Evolutionary conservation across 2,329 filamentous ascomycete genomes (phyloP).

Genomic region (Ophiocordyceps polyrhachis-furcata): DNA sequence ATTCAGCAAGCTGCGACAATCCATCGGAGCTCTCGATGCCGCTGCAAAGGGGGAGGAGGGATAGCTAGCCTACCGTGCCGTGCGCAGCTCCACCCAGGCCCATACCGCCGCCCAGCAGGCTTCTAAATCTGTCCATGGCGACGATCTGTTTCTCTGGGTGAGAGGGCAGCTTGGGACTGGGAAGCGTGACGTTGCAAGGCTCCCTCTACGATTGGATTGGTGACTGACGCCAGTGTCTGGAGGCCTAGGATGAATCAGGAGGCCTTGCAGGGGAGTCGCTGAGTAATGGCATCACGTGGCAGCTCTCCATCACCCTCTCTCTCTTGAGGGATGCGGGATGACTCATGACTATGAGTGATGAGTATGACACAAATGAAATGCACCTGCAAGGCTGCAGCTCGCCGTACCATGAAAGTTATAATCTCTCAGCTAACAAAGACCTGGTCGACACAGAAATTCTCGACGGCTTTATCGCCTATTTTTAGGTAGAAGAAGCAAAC

Average conservation of each 20-base stretch:
- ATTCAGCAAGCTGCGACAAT: no score
- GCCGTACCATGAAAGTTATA: no score
- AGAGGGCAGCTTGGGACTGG: not conserved
- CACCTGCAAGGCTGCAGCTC: no score
- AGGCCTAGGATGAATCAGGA: not conserved
- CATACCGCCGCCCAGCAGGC: conserved; percentile 65
- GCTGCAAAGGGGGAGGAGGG: not conserved
- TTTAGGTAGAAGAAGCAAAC: no score
- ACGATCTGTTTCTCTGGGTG: not conserved
- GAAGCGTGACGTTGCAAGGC: not conserved
- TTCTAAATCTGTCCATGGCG: conserved; percentile 76
- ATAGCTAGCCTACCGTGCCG: conserved; percentile 19
- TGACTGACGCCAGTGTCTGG: conserved; percentile 1
- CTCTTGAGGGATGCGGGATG: no score
- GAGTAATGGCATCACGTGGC: conserved; percentile 7
- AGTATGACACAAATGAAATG: no score
- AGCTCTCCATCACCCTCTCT: no score
- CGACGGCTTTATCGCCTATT: no score
- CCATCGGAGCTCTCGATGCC: not conserved
- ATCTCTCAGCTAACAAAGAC: no score
- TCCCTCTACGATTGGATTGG: not conserved
- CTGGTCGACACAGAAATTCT: no score
- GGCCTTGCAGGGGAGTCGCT: not conserved
- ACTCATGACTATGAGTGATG: no score
- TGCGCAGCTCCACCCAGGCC: conserved; percentile 33